Base-by-base conservation (phyloP, 345 rosid species). In the Geranium brycei region DNA sequence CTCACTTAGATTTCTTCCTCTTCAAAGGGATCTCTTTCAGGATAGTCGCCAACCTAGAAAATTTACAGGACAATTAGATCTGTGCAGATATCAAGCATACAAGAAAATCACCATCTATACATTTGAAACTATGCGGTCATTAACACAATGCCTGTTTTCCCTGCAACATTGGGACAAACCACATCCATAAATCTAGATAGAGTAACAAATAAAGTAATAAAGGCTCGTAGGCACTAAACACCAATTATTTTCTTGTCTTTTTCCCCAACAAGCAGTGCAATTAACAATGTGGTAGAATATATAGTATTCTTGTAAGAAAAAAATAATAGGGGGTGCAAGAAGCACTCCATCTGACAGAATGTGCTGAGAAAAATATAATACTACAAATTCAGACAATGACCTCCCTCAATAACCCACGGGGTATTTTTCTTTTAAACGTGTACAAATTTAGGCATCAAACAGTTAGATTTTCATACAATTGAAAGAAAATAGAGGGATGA, bases 31-130 rank as follows among this genome's bases (percentile, higher is more conserved):
- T 91, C 95, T 69, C 85, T 78, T 73, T 89, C 96, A n/a, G 92
- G 96, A 69, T 81, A 81, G 68, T 89, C 86, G 66, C 98, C 98
- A 62, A 89, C 92, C 98, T 89, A 81, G 41, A 73, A 67, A 77
- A 11, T 60, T 47, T 16, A 38, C 8, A 18, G 16, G 58, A 11
- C 38, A 63, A 65, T 51, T 13, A 18, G 7, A 62, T 47, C 28
- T 23, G 28, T 23, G 28, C 28, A 23, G 28, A 23, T 23, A 23
- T 23, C 28, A 23, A 23, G 28, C 28, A 57, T 8, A 19, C 47
- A 8, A 8, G 10, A 57, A 15, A 12, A 17, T 5, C 4, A 40
- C 60, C 14, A 64, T 47, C 57, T 16, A 16, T 19, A 4, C 7
- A 5, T 14, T 51, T 63, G 31, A 5, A 19, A 51, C 14, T 17